Base-by-base conservation (phyloP, 176 grass and related monocot species). In the Oryza nivara region DNA sequence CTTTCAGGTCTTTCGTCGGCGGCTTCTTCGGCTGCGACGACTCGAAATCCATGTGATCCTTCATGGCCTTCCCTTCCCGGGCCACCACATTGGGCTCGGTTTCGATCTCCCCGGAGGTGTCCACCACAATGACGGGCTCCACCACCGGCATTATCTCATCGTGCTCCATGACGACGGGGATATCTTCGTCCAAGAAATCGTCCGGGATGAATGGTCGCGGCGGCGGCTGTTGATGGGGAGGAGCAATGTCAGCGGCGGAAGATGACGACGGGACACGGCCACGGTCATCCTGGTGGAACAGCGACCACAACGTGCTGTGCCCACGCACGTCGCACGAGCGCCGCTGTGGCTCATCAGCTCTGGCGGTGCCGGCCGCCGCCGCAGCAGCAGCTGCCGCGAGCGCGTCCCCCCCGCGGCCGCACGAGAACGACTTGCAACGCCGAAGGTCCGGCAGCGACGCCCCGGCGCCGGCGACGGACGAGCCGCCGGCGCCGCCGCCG, bases 21-120 rank as follows among this genome's bases (percentile, higher is more conserved):
- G 41, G 70, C 76, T 88, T 99, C 87, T 86, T 96, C 16, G 81
- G 34, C 19, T 80, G 89, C 43, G 85, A 71, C 19, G 85, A 89
- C 65, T 96, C 97, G 15, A 92, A 92, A 90, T 99, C 97, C 77
- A 96, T 96, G 90, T 96, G 93, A 45, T 99, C 97, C 81, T 96
- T 99, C 93, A 96, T 96, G 43, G 92, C 85, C 88, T 85, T 82
- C 0, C 51, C 44, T 13, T 87, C 81, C 71, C 43, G 52, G 1
- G 65, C 3, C 12, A 23, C 88, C 12, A 17, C 88, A 22, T 48
- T 44, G 3, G 65, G 35, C 40, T 86, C 91, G 19, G 71, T 70
- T 16, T 90, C 87, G 75, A 98, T 90, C 72, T 95, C 92, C 9
- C 82, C 92, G 3, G 91, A 95, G 17, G 76, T 87, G 72, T 51